Conservation (phyloP, 441 rosid genomes). For the Jatropha multifida region DNA sequence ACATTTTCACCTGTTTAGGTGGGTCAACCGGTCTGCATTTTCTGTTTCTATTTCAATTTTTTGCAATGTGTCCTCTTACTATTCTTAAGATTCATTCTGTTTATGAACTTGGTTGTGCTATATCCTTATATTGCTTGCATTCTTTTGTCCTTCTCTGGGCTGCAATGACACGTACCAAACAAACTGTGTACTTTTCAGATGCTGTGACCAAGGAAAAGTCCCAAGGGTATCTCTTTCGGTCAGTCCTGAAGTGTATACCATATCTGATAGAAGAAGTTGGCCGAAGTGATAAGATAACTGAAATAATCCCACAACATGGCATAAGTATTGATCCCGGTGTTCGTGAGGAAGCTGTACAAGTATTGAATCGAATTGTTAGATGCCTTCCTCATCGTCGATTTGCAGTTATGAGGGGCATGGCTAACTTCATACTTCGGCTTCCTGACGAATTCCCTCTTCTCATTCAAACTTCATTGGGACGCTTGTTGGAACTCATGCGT, state of each 20-base stretch:
- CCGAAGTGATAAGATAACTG: constrained; percentile 95
- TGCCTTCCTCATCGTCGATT: constrained; percentile 94
- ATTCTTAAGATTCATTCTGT: constrained; percentile 2
- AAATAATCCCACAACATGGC: constrained; percentile 99
- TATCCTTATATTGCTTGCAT: not conserved
- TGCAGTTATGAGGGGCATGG: constrained; percentile 99
- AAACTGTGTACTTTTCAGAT: constrained; percentile 53
- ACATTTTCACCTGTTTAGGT: not conserved
- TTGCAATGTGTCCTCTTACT: not conserved
- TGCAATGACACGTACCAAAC: constrained; percentile 16
- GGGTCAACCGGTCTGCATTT: not conserved
- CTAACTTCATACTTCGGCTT: constrained; percentile 86
- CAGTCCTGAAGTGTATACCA: constrained; percentile 97
- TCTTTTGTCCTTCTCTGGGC: constrained; percentile 14
- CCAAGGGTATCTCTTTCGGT: constrained; percentile 91
- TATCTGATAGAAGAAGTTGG: constrained; percentile 98
- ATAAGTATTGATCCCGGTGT: constrained; percentile 99
- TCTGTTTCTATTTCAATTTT: not conserved
- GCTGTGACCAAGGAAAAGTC: constrained; percentile 98
- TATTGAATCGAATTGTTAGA: constrained; percentile 89
- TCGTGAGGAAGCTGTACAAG: constrained; percentile 99
- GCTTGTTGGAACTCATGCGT: constrained; percentile 96
- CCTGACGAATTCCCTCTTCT: constrained; percentile 99
- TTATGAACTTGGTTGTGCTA: constrained; percentile 7
- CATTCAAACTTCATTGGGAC: constrained; percentile 94